Base-by-base conservation (phyloP, 495 filamentous ascomycete species). In the Penicillium taxi region DNA sequence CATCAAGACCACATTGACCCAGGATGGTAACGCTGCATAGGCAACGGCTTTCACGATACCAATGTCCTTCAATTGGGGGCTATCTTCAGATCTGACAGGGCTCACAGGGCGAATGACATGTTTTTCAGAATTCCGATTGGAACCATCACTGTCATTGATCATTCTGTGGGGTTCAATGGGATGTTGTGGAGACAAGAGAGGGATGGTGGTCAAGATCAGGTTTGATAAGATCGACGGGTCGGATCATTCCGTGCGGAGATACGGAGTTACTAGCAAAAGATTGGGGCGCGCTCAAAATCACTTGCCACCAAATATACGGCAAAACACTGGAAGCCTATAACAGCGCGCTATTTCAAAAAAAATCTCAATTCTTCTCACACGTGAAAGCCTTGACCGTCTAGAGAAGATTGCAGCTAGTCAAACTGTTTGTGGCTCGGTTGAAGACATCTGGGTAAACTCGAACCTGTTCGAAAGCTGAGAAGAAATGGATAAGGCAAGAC, bases 1-100 rank as follows among this genome's bases (percentile, higher is more conserved):
- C 69, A 94, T 91, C 44, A 80, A 69, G 19, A 73, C 62, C 27
- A 81, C 67, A 38, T 73, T 74, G 6, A 84, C 63, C 80, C 80
- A 81, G 49, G 72, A 72, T 14, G 82, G 78, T 35, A 87, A 66
- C 11, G 74, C 74, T 9, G 64, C 47, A 37, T 74, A 67, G 0
- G 62, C 60, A 4, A 64, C 55, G 0, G 64, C 68, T 14, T 56
- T 51, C 18, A 59, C 36, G 26, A 63, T 22, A 5, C 47, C 40
- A 8, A 39, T 15, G 78, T 74, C 35, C 56, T 89, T 81, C 57
- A 14, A 32, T 34, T 20, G 23, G 18, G 2, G 11, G n/a, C 31
- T 17, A 23, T 12, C 26, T 83, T 83, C 49, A 14, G 28, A 29
- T 18, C 19, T 18, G 13, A 14, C 14, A 28, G n/a, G 16, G 12